These are phyloP conservation scores for Phytophthora melonis DNA, from an alignment of 352 stramenopile genomes.

Conservation along the genomic window DNA sequence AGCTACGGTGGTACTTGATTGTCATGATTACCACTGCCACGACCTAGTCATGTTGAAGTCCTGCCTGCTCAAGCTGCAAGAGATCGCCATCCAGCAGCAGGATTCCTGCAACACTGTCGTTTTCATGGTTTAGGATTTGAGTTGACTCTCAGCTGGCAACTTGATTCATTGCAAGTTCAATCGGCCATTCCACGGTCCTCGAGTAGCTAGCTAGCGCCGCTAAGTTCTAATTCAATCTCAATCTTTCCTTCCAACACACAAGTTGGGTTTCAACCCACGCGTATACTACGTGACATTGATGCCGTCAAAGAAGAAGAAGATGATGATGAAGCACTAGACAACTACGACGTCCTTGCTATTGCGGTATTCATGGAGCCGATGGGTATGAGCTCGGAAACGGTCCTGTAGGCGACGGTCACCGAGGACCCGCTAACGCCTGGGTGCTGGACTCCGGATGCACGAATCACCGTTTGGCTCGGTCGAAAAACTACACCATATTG, in stretches of 20 bases:
- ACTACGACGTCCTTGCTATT: not conserved
- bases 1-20: too few relatives aligned
- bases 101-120: not conserved
- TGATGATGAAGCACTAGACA: constrained; percentile 5
- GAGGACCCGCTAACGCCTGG: constrained; percentile 5
- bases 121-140: not conserved
- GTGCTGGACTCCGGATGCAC: constrained; percentile 16
- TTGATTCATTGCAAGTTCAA: constrained; percentile 9
- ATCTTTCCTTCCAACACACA: too few relatives aligned
- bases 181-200: too few relatives aligned
- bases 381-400: not conserved
- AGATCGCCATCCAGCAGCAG: not conserved
- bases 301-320: not conserved
- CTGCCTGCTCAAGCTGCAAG: too few relatives aligned
- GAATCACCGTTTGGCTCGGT: too few relatives aligned
- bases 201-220: too few relatives aligned
- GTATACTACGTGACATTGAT: too few relatives aligned
- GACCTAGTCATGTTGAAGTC: too few relatives aligned
- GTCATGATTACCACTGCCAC: too few relatives aligned
- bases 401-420: not conserved
- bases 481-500: not conserved
- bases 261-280: too few relatives aligned
- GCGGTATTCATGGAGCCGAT: not conserved
- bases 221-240: too few relatives aligned
- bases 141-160: constrained; percentile 4